These are phyloP conservation scores for Rhizopus delemar DNA, from an alignment of 371 early-diverging fungal species.

Conservation along the genomic window DNA sequence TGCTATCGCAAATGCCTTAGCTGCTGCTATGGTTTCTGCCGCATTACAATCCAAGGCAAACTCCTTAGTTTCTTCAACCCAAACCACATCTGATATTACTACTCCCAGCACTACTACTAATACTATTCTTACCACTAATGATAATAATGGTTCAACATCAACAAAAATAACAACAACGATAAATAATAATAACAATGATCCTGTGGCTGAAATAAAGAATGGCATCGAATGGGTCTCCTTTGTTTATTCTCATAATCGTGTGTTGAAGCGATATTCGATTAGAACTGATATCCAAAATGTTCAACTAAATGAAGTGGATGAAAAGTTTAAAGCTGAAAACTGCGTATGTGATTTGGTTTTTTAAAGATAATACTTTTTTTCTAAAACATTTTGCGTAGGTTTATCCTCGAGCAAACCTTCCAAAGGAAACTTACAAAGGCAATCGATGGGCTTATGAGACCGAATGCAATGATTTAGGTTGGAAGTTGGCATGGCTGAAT, in stretches of 20 bases:
- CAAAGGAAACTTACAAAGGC: conserved; percentile 75
- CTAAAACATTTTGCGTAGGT: conserved; percentile 28
- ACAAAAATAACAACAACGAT: background rate
- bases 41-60: conserved; percentile 14
- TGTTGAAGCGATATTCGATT: conserved; percentile 69
- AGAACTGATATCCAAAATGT: conserved; percentile 82
- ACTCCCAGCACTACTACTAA: conserved; percentile 3
- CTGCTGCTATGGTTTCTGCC: conserved; percentile 38
- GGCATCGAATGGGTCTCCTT: conserved; percentile 77
- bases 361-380: conserved; percentile 1
- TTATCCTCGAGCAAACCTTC: conserved; percentile 73
- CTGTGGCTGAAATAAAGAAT: conserved; percentile 51
- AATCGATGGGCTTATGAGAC: conserved; percentile 96
- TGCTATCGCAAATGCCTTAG: conserved; percentile 37
- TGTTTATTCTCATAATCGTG: conserved; percentile 67
- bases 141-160: background rate
- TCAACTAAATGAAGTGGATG: conserved; percentile 49
- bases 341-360: conserved; percentile 57
- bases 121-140: too few relatives aligned
- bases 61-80: too few relatives aligned
- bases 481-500: conserved; percentile 92
- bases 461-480: conserved; percentile 88
- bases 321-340: conserved; percentile 79
- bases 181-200: conserved; percentile 29
- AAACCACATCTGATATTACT: conserved; percentile 15